Evolutionary conservation across 176 grass and related monocot genomes (phyloP), one percentile per base, ranked within the genome.

Genomic region (Elaeis guineensis): DNA sequence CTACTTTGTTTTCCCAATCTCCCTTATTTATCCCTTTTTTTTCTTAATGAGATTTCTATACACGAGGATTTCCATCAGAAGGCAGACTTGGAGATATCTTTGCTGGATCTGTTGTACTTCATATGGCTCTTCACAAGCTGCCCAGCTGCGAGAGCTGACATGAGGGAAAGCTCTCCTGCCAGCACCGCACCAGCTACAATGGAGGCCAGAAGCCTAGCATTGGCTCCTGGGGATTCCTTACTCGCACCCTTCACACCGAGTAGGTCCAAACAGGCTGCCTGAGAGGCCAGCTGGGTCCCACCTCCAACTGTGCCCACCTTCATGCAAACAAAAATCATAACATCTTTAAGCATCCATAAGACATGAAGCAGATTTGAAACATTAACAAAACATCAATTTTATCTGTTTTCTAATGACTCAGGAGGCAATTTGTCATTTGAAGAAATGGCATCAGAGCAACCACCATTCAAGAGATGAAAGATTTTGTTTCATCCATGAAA

Each of bases 41-140:
- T 35, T 35, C 32, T 35, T 35, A 5, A 0, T 35, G 32, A 35
- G 35, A 12, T 44, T 0, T 14, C 9, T 14, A 44, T 44, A 18
- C 63, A 65, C 25, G 49, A 21, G 6, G 6, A 3, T 15, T 16
- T 4, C 49, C 44, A n/a, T 52, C 22, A 65, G 16, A 49, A 11
- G 23, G 21, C 48, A 52, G 16, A 15, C 25, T 65, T 65, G 21
- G 49, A 18, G 6, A 52, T 19, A 52, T 52, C 49, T 52, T 52
- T 65, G 63, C 49, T 19, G 23, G 63, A 65, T 28, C 63, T 51
- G 63, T 65, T 65, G 6, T 52, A 65, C 17, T 65, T 65, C 63
- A 65, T 65, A 49, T 65, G 63, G 22, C 63, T 65, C 21, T 65
- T 65, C 49, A 65, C 63, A 6, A 65, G 63, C 63, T 65, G 63